Base-by-base conservation (phyloP, 805 yeast species). In the Myxozyma melibiosi region DNA sequence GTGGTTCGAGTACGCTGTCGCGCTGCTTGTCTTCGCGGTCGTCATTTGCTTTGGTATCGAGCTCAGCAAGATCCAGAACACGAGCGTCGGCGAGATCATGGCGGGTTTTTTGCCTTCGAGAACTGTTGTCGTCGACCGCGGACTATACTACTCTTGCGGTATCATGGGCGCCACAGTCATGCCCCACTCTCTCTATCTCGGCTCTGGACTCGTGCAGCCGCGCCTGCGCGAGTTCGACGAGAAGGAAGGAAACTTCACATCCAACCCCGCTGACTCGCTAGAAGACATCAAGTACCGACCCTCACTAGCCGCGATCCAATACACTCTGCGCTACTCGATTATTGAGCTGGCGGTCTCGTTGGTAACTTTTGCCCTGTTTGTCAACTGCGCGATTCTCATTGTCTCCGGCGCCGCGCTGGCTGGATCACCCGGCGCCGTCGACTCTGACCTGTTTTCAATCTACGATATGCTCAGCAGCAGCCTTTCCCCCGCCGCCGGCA, bases 101-200 rank as follows among this genome's bases (percentile, higher is more conserved):
- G 71, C 76, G 13, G 96, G 96, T 0, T 90, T 84, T 66, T 64
- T 82, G 33, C 88, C 88, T 2, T 76, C 80, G 4, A 67, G 67
- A 44, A 73, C 73, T 22, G 71, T 81, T 70, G 74, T 83, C 30
- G 74, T 79, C 52, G 82, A 80, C 22, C 81, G 83, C 57, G 97
- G 96, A 1, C 73, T 91, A 33, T 89, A 86, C 66, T 73, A 88
- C 49, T 80, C 90, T 61, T 83, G 92, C 65, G 96, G 96, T 22
- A 85, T 91, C 54, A 74, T 91, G 57, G 97, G 97, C 30, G 96
- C 96, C 24, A 90, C 96, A 1, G 92, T 91, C 25, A 90, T 90
- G 97, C 97, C 97, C 6, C 97, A 91, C 69, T 86, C 94, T 1
- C 75, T 90, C 49, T 90, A 86, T 68, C 77, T 90, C 44, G 97